Percentiles rank a stretch among this genome's conserved stretches.
Evolutionary conservation across 1,284 basidiomycete genomes (phyloP).

Genomic region (Trametes hirsuta): DNA sequence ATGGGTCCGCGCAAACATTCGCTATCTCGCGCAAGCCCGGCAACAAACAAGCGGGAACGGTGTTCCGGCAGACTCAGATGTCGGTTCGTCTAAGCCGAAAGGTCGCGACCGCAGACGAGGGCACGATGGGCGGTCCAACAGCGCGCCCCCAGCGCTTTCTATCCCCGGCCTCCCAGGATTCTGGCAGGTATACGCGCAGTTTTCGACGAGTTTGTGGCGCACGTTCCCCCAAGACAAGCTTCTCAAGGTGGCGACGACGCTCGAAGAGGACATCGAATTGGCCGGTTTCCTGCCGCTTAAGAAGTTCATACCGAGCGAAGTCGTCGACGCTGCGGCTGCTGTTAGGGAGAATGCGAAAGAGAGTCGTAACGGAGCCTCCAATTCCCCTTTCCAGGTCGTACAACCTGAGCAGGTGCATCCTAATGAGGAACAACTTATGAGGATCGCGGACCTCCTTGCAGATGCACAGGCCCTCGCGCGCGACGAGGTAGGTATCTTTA

Average conservation of each 20-base stretch:
- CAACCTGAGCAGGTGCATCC: slow-evolving; percentile 75
- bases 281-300: slow-evolving; percentile 86
- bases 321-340: slow-evolving; percentile 32
- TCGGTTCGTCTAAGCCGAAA: slow-evolving; percentile 25
- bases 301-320: slow-evolving; percentile 47
- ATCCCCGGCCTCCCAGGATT: slow-evolving; percentile 52
- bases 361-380: slow-evolving; percentile 4
- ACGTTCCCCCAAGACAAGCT: slow-evolving; percentile 75
- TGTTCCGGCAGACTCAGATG: slow-evolving; percentile 27
- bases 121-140: slow-evolving; percentile 13
- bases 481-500: slow-evolving; percentile 47
- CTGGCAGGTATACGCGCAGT: slow-evolving; percentile 76
- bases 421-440: slow-evolving; percentile 94
- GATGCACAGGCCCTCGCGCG: slow-evolving; percentile 73
- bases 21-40: slow-evolving; percentile 61
- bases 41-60: slow-evolving; percentile 2
- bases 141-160: slow-evolving; percentile 3
- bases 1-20: slow-evolving; percentile 84
- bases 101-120: slow-evolving; percentile 20
- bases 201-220: slow-evolving; percentile 63
- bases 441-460: slow-evolving; percentile 83
- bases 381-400: slow-evolving; percentile 2
- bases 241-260: slow-evolving; percentile 62
- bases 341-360: slow-evolving; percentile 20
- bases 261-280: slow-evolving; percentile 94